These are phyloP conservation scores for Cercospora sp. DNA, from an alignment of 2,329 filamentous ascomycete species.

Conservation along the genomic window DNA sequence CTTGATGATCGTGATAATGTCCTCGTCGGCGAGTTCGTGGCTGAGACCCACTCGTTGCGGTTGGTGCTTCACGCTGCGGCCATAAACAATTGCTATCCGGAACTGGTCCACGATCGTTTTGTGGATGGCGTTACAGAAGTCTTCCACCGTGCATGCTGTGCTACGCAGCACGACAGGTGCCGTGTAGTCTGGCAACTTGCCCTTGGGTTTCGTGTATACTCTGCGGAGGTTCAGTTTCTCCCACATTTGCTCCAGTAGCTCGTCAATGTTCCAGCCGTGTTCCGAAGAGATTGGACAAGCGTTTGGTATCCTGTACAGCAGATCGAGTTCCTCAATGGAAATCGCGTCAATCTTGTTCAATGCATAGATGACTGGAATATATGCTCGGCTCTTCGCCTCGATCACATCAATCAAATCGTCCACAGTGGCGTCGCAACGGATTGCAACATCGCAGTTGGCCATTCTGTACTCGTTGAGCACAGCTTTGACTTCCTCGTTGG, in stretches of 20 bases:
- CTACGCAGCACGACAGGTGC: conserved; percentile 85
- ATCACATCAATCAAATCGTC: conserved; percentile 96
- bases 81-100: conserved; percentile 92
- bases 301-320: conserved; percentile 95
- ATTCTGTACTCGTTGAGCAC: conserved; percentile 98
- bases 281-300: conserved; percentile 97
- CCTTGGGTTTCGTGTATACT: conserved; percentile 98
- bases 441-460: conserved; percentile 93
- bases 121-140: conserved; percentile 98
- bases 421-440: conserved; percentile 94
- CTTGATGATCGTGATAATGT: conserved; percentile 63
- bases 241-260: conserved; percentile 98
- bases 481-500: conserved; percentile 94
- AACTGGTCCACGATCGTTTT: conserved; percentile 95
- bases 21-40: conserved; percentile 92
- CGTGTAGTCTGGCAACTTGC: conserved; percentile 87
- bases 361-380: conserved; percentile 98
- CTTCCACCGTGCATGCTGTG: conserved; percentile 84
- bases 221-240: conserved; percentile 88
- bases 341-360: conserved; percentile 99
- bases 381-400: conserved; percentile 90
- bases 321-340: conserved; percentile 93
- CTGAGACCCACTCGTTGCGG: conserved; percentile 89
- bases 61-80: conserved; percentile 97
- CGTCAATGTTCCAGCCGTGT: conserved; percentile 93